Evolutionary conservation across 805 yeast genomes (phyloP), one percentile per base, ranked within the genome.

Genomic region (Nakazawaea populi): DNA sequence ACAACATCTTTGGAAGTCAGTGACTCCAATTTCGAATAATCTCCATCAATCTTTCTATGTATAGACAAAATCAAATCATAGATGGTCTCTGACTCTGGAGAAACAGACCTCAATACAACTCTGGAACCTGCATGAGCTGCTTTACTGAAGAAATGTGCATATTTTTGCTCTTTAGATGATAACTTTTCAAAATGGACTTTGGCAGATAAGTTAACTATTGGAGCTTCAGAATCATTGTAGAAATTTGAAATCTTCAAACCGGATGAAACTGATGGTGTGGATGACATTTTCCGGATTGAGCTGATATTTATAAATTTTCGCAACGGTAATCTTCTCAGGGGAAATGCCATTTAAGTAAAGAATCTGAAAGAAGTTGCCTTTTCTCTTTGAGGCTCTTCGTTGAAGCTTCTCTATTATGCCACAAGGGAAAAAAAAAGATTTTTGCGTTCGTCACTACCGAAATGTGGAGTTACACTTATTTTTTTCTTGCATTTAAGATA

Each of bases 111-210:
- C 53, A 88, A 70, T 2, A 87, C 88, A 5, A 83, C 87, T 55
- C 94, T 74, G 9, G 94, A 77, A 38, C 97, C 97, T 68, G 80
- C 81, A 64, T 87, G 95, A 42, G 90, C 81, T 2, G 96, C 96
- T 60, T 84, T 80, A 39, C 91, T 81, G 67, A 89, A 79, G 64
- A 82, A 82, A 69, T 89, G 96, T 24, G 96, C 95, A 62, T 89
- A 89, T 52, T 75, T 73, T 62, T 87, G 79, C 55, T 84, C 84
- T 39, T 71, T 66, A 6, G 70, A 66, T 12, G 86, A 74, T 59
- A 89, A 73, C 44, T 79, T 79, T 14, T 83, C 82, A 58, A 89
- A 88, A 66, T 79, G 90, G 40, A 73, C 69, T 57, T 80, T 80
- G 27, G 94, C 90, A 2, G 85, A 75, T 34, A 89, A 69, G 30